These are phyloP conservation scores for Russula sp. DNA, from an alignment of 768 basidiomycete genomes.

Conservation along the genomic window DNA sequence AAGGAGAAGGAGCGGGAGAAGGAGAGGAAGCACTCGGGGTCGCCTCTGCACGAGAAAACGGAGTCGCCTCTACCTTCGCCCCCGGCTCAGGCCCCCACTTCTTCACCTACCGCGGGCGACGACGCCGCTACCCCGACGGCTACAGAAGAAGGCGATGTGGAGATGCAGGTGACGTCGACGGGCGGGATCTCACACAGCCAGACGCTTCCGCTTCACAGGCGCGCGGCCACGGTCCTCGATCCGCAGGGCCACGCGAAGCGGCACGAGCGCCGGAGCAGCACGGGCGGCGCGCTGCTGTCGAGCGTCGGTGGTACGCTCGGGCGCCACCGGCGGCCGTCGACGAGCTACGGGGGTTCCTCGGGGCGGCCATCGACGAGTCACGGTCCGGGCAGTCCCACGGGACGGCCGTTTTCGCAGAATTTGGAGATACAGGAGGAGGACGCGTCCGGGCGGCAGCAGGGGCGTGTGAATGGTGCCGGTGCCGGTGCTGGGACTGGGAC, in stretches of 20 bases:
- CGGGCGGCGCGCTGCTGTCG: conserved; percentile 54
- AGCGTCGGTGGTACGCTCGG: conserved; percentile 51
- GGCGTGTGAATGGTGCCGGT: conserved; percentile 6
- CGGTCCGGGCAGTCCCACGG: conserved; percentile 23
- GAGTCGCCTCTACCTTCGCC: conserved; percentile 1
- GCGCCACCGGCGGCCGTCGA: conserved; percentile 65
- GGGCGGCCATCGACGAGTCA: conserved; percentile 26
- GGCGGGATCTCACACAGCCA: conserved; percentile 35
- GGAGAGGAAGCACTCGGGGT: conserved; percentile 30
- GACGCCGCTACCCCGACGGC: background rate
- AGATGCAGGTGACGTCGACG: conserved; percentile 20
- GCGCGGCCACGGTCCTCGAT: conserved; percentile 75
- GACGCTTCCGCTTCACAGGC: conserved; percentile 61
- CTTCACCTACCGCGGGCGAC: background rate
- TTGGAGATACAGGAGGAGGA: conserved; percentile 40
- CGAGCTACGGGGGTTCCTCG: conserved; percentile 43
- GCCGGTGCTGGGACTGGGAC: background rate
- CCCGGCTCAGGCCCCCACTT: background rate
- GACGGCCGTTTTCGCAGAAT: conserved; percentile 46
- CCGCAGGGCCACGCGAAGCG: conserved; percentile 53
- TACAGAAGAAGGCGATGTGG: background rate
- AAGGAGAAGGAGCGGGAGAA: conserved; percentile 23
- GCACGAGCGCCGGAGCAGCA: conserved; percentile 75
- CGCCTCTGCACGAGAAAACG: conserved; percentile 23
- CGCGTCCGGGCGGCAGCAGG: background rate